A percentile compares a stretch with the other conserved stretches of the same genome.
phyloP scores from a whole-genome alignment of 352 stramenopile genomes.

The Pythium monospermum region DNA sequence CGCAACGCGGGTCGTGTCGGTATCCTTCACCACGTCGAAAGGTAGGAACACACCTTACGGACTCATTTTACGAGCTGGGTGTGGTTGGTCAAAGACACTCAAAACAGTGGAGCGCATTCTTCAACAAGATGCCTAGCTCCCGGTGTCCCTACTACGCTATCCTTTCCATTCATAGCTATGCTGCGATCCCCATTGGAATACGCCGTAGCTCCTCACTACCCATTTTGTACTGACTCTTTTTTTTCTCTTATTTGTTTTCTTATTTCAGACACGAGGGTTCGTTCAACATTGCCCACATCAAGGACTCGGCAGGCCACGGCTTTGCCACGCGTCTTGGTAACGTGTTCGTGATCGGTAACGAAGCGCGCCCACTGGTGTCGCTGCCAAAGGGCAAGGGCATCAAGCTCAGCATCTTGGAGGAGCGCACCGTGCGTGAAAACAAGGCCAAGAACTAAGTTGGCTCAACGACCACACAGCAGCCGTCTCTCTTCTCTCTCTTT shows the following conservation, averaged over 20 bases:
- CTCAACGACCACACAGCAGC: not conserved
- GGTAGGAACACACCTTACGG: conserved; percentile 88
- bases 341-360: conserved; percentile 97
- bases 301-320: conserved; percentile 95
- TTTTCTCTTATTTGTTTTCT: conserved; percentile 22
- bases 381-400: conserved; percentile 98
- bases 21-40: conserved; percentile 96
- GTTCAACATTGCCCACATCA: conserved; percentile 99
- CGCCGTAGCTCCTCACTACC: no score
- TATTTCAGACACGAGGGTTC: conserved; percentile 94
- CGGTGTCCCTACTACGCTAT: no score
- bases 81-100: no score
- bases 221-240: conserved; percentile 26
- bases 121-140: not conserved
- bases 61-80: conserved; percentile 86
- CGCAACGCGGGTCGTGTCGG: conserved; percentile 97
- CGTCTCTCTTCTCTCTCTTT: not conserved
- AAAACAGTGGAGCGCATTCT: no score
- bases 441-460: conserved; percentile 67
- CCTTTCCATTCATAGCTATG: no score
- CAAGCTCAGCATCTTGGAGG: conserved; percentile 98
- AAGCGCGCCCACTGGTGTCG: conserved; percentile 90
- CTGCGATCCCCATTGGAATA: no score
- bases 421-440: conserved; percentile 74
- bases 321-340: conserved; percentile 98